A percentile compares a stretch with the other conserved stretches of the same genome.
Conservation (phyloP, 495 filamentous ascomycete genomes). For the Hypoxylon fragiforme region DNA sequence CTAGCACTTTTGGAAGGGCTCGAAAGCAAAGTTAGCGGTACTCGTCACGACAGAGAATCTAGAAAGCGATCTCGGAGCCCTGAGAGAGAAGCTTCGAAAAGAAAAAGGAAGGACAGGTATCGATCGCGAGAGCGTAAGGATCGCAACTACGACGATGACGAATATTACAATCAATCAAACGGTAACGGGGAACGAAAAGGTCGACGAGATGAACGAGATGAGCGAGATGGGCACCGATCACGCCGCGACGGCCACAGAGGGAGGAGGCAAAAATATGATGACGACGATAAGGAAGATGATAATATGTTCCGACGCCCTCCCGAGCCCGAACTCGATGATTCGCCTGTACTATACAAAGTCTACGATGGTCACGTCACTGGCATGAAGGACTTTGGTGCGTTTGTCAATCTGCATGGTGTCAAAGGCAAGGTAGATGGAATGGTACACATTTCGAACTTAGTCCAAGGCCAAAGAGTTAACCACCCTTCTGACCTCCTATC, state of each 20-base stretch:
- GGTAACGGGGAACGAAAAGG: constrained; percentile 45
- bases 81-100: constrained; percentile 55
- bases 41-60: constrained; percentile 40
- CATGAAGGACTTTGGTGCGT: constrained; percentile 92
- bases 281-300: constrained; percentile 56
- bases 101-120: constrained; percentile 46
- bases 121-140: constrained; percentile 51
- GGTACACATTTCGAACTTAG: constrained; percentile 95
- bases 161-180: constrained; percentile 33
- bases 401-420: constrained; percentile 88
- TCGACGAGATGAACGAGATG: constrained; percentile 61
- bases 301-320: constrained; percentile 71
- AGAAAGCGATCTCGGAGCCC: constrained; percentile 78
- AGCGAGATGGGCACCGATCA: constrained; percentile 67
- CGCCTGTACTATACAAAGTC: constrained; percentile 80
- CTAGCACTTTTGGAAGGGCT: constrained; percentile 87
- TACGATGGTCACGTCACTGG: constrained; percentile 90
- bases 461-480: constrained; percentile 83
- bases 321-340: constrained; percentile 74
- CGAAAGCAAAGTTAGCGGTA: constrained; percentile 63
- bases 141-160: constrained; percentile 41
- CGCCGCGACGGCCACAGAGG: constrained; percentile 46
- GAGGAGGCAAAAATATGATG: constrained; percentile 49
- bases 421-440: constrained; percentile 88
- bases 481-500: constrained; percentile 87